These are phyloP conservation scores for Pseudozyma thailandica DNA, from an alignment of 1,284 basidiomycete species.

Conservation along the genomic window DNA sequence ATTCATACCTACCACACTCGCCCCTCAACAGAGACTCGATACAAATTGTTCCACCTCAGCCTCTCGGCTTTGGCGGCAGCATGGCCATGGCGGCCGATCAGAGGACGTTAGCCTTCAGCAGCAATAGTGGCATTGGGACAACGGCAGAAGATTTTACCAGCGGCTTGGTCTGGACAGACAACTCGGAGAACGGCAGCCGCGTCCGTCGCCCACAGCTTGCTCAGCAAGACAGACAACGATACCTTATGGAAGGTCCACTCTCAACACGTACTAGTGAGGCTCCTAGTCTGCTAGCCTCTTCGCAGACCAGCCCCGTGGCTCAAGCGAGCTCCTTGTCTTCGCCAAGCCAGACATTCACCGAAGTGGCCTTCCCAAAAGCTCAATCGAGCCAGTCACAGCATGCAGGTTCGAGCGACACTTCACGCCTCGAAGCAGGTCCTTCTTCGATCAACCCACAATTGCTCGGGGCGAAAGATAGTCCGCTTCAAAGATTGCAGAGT, in stretches of 20 bases:
- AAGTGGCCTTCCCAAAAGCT: not conserved
- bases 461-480: conserved; percentile 30
- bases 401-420: not conserved
- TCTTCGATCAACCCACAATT: conserved; percentile 17
- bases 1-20: conserved; percentile 59
- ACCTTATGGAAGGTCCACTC: conserved; percentile 28
- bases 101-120: conserved; percentile 57
- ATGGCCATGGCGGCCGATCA: conserved; percentile 58
- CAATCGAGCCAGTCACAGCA: conserved; percentile 7
- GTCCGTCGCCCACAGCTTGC: conserved; percentile 12
- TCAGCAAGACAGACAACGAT: conserved; percentile 26
- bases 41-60: conserved; percentile 60
- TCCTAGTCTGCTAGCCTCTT: conserved; percentile 15
- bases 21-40: conserved; percentile 57
- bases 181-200: not conserved
- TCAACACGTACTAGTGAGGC: conserved; percentile 27
- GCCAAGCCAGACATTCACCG: not conserved
- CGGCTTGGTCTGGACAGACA: conserved; percentile 48
- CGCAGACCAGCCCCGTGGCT: conserved; percentile 14
- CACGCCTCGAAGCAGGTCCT: not conserved
- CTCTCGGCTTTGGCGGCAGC: conserved; percentile 57
- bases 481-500: conserved; percentile 37
- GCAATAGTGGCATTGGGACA: conserved; percentile 48
- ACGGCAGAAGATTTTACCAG: conserved; percentile 42
- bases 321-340: not conserved